A percentile compares a stretch with the other conserved stretches of the same genome.
These are phyloP conservation scores for Aspergillus uvarum DNA, from an alignment of 2,329 filamentous ascomycete species.

Conservation along the genomic window DNA sequence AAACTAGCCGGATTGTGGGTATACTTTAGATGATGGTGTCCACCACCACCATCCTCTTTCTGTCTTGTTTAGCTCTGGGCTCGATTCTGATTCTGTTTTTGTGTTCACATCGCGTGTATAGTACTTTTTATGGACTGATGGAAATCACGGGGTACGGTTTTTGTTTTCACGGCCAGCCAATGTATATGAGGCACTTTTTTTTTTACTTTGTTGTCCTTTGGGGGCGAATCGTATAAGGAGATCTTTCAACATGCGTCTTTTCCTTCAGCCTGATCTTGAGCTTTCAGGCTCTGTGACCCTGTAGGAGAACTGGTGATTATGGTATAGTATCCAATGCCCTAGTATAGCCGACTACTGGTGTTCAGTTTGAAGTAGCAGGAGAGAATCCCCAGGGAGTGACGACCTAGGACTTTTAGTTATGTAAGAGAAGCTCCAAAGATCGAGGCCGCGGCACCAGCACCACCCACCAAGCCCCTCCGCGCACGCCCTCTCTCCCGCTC, in stretches of 20 bases:
- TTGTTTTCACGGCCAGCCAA: neutral
- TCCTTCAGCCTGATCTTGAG: too few relatives aligned
- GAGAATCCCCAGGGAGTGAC: too few relatives aligned
- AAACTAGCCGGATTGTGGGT: neutral
- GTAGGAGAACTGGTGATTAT: too few relatives aligned
- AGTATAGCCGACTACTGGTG: too few relatives aligned
- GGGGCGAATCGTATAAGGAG: too few relatives aligned
- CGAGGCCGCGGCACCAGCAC: conserved; percentile 16
- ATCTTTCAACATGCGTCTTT: too few relatives aligned
- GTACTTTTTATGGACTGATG: neutral
- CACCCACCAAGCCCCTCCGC: conserved; percentile 23
- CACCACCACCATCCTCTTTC: neutral
- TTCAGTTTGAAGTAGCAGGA: too few relatives aligned
- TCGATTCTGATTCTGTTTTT: neutral
- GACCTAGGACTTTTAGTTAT: too few relatives aligned
- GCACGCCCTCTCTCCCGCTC: conserved; percentile 10
- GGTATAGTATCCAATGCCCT: too few relatives aligned
- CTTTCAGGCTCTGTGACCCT: too few relatives aligned
- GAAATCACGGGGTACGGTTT: neutral
- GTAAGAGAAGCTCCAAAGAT: conserved; percentile 2
- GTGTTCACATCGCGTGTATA: neutral
- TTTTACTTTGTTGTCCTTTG: neutral
- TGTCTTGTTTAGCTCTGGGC: neutral
- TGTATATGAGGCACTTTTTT: neutral
- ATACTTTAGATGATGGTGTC: neutral